Evolutionary conservation across 306 rosid species (phyloP), one percentile per base, ranked within the genome.

Genomic region (Cicer cuneatum): DNA sequence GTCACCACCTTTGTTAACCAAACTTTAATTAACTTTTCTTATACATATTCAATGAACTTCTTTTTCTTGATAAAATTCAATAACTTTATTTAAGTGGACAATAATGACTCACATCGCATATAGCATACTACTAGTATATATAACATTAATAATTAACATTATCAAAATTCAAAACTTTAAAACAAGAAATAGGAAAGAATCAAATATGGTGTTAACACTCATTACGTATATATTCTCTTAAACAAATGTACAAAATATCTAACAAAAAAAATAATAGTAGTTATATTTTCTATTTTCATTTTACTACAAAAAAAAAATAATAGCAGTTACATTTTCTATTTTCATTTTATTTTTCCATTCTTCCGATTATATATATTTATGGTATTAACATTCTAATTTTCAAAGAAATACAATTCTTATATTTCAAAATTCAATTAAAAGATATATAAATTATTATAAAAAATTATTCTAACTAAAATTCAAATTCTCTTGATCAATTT

Each of bases 281-380:
- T 46, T 48, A 62, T 37, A 62, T 15, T 29, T 9, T 8, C 13
- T 59, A 18, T 46, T 24, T 47, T n/a, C n/a, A n/a, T n/a, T n/a
- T n/a, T n/a, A n/a, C n/a, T n/a, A n/a, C n/a, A n/a, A n/a, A 29
- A 7, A 19, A 29, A 21, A 46, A 21, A 37, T 58, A 24, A 24
- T 24, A 24, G 33, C 7, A 72, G 9, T 46, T 48, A 62, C 18
- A 62, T 15, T 29, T 9, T 8, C 13, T 59, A 18, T 46, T 45
- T 16, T 12, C 15, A 24, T 7, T 15, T 40, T 13, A 16, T 11
- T 33, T 45, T 14, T 5, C 13, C 45, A 61, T 53, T 72, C 12
- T 70, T 75, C 52, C 46, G 61, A 66, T 52, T 60, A 78, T 11
- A 51, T 33, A 29, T 58, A 29, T 29, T 24, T 24, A 24, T 24